A percentile compares a stretch with the other conserved stretches of the same genome.
phyloP scores from a whole-genome alignment of 352 stramenopile genomes.

The Saprolegnia parasitica region DNA sequence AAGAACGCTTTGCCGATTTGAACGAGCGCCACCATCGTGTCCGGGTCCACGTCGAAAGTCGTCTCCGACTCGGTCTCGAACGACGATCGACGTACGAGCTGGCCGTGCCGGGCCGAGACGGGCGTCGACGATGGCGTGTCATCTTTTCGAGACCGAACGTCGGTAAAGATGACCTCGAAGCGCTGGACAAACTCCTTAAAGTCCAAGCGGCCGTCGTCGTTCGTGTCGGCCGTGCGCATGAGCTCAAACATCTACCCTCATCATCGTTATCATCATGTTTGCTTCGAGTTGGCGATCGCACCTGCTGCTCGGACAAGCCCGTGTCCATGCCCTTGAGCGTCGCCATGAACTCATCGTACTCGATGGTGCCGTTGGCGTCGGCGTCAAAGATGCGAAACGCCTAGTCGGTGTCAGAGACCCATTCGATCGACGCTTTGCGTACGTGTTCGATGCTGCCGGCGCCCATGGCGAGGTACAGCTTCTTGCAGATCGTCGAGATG shows the following conservation, averaged over 20 bases:
- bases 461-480: slow-evolving; percentile 89
- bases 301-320: slow-evolving; percentile 84
- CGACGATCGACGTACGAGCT: no score
- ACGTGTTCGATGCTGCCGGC: slow-evolving; percentile 74
- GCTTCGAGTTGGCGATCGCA: not conserved
- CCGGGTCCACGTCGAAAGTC: slow-evolving; percentile 28
- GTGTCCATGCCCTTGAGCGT: slow-evolving; percentile 90
- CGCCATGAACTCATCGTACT: slow-evolving; percentile 91
- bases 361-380: slow-evolving; percentile 86
- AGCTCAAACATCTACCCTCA: slow-evolving; percentile 78
- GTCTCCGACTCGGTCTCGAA: not conserved
- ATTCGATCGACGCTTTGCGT: not conserved
- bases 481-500: slow-evolving; percentile 89
- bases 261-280: not conserved
- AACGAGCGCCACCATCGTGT: slow-evolving; percentile 8
- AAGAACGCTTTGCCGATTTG: slow-evolving; percentile 73
- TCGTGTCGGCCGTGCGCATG: slow-evolving; percentile 90
- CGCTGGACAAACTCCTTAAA: slow-evolving; percentile 88
- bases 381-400: slow-evolving; percentile 90
- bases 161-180: slow-evolving; percentile 90
- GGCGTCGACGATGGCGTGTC: slow-evolving; percentile 7
- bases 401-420: not conserved
- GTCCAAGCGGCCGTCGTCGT: slow-evolving; percentile 89
- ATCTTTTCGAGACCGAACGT: slow-evolving; percentile 45
- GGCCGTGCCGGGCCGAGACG: no score